Evolutionary conservation across 2,329 filamentous ascomycete species (phyloP).

Genomic region (Amauroascus verrucosus): DNA sequence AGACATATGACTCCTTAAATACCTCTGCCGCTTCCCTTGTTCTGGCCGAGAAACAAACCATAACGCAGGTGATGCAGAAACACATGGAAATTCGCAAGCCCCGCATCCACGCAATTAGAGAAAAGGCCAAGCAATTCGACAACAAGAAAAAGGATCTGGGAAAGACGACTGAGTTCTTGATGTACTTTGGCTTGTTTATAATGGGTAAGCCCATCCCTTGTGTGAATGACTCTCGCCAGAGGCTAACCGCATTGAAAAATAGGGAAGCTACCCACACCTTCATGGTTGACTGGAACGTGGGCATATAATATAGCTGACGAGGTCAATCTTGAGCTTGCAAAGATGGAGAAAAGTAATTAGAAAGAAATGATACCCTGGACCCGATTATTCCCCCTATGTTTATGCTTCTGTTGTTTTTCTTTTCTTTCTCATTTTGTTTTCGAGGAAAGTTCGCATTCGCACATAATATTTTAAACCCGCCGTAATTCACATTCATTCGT

Average conservation of each 20-base stretch:
- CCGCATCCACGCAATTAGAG: constrained; percentile 27
- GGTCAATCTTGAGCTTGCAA: constrained; percentile 10
- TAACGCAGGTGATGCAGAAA: constrained; percentile 24
- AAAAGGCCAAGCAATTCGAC: constrained; percentile 27
- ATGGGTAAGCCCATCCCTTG: constrained; percentile 19
- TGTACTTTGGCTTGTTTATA: constrained; percentile 32
- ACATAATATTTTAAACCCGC: background rate
- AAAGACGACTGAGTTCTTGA: constrained; percentile 28
- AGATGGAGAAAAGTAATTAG: background rate
- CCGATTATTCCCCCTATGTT: background rate
- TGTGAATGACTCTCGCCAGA: background rate
- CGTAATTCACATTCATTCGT: constrained; percentile 10
- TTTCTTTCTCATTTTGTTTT: background rate
- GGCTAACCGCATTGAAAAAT: background rate
- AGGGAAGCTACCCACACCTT: constrained; percentile 14
- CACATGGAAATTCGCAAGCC: constrained; percentile 30
- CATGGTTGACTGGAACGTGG: constrained; percentile 13
- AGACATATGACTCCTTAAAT: constrained; percentile 10
- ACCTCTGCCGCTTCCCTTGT: background rate
- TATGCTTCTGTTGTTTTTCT: background rate
- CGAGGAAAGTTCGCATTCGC: background rate
- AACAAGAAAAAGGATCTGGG: constrained; percentile 28
- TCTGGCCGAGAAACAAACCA: constrained; percentile 16
- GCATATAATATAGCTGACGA: constrained; percentile 16
- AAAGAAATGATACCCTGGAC: background rate